Evolutionary conservation across 1,284 basidiomycete species (phyloP).

Genomic region (Ustilago loliicola): DNA sequence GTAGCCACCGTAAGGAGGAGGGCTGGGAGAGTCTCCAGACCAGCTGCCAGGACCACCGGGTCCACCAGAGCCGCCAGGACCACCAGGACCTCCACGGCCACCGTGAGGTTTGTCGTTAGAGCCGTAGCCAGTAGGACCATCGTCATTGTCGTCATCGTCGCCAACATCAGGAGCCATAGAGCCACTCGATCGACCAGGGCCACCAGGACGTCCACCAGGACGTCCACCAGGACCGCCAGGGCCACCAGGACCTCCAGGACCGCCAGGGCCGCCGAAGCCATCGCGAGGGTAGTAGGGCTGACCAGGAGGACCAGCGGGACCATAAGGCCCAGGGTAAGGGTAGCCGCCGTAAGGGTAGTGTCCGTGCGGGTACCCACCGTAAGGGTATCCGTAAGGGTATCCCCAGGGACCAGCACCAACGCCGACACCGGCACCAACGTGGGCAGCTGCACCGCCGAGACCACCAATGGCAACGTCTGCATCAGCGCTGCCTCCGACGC

Average conservation of each 20-base stretch:
- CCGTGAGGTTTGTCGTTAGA: too few species aligned
- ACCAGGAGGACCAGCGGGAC: neutral
- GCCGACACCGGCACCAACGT: neutral
- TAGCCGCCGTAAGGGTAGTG: slow-evolving; percentile 1
- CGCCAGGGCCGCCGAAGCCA: neutral
- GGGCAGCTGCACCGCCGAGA: neutral
- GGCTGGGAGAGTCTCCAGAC: slow-evolving; percentile 7
- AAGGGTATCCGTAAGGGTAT: neutral
- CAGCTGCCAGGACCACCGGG: slow-evolving; percentile 10
- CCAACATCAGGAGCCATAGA: too few species aligned
- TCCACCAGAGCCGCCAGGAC: slow-evolving; percentile 2
- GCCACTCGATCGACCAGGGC: neutral
- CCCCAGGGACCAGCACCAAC: neutral
- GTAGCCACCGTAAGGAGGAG: slow-evolving; percentile 7
- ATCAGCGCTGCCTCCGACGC: slow-evolving; percentile 4
- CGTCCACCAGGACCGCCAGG: slow-evolving; percentile 3
- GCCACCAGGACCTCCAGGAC: neutral
- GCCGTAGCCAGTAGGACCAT: neutral
- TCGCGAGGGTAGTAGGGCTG: neutral
- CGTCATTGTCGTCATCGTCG: neutral
- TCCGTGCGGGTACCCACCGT: slow-evolving; percentile 8
- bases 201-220: slow-evolving; percentile 14
- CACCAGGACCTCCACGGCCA: neutral
- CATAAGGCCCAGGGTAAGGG: neutral
- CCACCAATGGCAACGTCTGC: slow-evolving; percentile 6